Conservation (phyloP, 2,329 filamentous ascomycete genomes). For the Macrophomina pseudophaseolina region DNA sequence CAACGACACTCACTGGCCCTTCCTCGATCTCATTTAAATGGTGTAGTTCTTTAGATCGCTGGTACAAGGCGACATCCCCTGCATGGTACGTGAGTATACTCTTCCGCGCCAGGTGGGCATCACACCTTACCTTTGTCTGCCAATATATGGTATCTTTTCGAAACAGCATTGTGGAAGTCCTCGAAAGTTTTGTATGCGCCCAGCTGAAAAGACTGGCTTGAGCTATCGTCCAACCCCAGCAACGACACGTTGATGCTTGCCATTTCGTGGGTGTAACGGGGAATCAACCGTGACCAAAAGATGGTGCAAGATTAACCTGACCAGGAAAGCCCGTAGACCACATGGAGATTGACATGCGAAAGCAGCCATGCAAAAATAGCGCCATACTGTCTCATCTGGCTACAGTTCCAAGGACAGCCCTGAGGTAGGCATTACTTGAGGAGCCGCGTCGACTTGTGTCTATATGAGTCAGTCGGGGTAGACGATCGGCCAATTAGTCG, state of each 20-base stretch:
- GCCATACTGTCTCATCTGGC: too few relatives aligned
- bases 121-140: not conserved
- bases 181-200: not conserved
- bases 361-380: too few relatives aligned
- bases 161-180: not conserved
- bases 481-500: too few relatives aligned
- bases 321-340: too few relatives aligned
- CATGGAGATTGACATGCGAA: not conserved
- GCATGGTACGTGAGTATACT: not conserved
- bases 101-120: not conserved
- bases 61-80: not conserved
- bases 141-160: not conserved
- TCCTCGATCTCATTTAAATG: not conserved
- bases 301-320: not conserved
- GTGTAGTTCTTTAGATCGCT: not conserved
- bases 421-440: too few relatives aligned
- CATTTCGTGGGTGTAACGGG: not conserved
- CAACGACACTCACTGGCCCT: not conserved
- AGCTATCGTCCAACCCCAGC: not conserved
- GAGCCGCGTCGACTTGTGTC: too few relatives aligned
- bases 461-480: too few relatives aligned
- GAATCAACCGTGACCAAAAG: not conserved
- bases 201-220: not conserved
- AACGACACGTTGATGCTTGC: not conserved
- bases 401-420: too few relatives aligned